Conservation (phyloP, 345 rosid species). For the Populus euphratica region DNA sequence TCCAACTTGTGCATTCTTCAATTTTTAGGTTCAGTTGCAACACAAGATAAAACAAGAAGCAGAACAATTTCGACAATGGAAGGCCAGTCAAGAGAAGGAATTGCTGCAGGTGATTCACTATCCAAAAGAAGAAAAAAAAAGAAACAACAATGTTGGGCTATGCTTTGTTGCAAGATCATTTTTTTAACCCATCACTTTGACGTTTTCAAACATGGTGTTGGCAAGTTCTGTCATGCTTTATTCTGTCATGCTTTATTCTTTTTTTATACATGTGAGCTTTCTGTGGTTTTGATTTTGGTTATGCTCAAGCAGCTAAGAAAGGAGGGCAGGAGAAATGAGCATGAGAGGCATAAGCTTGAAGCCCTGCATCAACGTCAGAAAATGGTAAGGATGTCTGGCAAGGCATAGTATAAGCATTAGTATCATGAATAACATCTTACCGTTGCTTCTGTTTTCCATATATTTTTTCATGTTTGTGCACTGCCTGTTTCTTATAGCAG, state of each 20-base stretch:
- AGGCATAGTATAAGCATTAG: slow-evolving; percentile 8
- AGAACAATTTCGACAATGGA: slow-evolving; percentile 97
- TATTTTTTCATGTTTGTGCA: no score
- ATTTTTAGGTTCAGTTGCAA: slow-evolving; percentile 82
- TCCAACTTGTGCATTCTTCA: not conserved
- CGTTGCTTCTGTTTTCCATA: no score
- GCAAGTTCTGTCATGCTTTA: not conserved
- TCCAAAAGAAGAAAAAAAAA: slow-evolving; percentile 29
- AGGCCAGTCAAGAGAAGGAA: slow-evolving; percentile 92
- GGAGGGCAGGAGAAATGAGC: slow-evolving; percentile 95
- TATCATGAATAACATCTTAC: not conserved
- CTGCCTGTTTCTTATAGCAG: no score
- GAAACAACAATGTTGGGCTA: slow-evolving; percentile 85
- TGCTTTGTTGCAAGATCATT: slow-evolving; percentile 25
- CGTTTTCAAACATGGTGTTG: not conserved
- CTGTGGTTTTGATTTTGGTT: not conserved
- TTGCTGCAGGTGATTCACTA: slow-evolving; percentile 63
- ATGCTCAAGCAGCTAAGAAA: slow-evolving; percentile 58
- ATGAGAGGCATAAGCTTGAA: slow-evolving; percentile 95
- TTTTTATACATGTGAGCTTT: not conserved
- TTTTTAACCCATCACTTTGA: not conserved
- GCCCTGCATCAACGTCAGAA: slow-evolving; percentile 95
- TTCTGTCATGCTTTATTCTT: not conserved
- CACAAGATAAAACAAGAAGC: slow-evolving; percentile 97
- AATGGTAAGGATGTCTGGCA: slow-evolving; percentile 38